Evolutionary conservation across 116 monocot species (phyloP).

Genomic region (Iris pallida): DNA sequence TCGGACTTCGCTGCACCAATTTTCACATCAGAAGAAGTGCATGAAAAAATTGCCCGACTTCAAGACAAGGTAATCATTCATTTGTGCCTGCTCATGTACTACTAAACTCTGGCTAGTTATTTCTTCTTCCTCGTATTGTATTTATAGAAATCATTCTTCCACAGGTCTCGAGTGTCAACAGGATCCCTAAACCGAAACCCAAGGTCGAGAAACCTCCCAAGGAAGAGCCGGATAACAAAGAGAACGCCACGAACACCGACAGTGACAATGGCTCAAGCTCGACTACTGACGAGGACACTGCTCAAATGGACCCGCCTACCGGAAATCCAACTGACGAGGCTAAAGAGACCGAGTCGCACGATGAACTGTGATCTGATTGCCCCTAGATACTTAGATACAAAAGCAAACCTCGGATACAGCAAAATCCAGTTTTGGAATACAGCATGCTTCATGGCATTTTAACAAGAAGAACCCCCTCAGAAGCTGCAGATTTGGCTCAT

Average conservation of each 20-base stretch:
- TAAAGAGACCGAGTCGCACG: slow-evolving; percentile 34
- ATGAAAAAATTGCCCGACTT: slow-evolving; percentile 50
- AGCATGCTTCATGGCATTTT: background rate
- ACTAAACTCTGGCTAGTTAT: background rate
- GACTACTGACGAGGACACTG: slow-evolving; percentile 9
- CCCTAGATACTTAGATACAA: background rate
- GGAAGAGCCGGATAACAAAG: slow-evolving; percentile 26
- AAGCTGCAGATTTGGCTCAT: background rate
- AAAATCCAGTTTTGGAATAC: background rate
- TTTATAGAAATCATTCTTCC: background rate
- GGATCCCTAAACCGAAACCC: slow-evolving; percentile 84
- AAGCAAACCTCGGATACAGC: background rate
- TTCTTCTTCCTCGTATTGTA: background rate
- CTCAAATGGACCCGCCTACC: slow-evolving; percentile 20
- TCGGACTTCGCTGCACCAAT: slow-evolving; percentile 35
- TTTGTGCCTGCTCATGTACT: background rate
- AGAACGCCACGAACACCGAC: slow-evolving; percentile 14
- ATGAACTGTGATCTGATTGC: slow-evolving; percentile 43
- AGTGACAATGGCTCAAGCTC: slow-evolving; percentile 2
- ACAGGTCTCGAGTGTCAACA: slow-evolving; percentile 69
- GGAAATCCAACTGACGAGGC: slow-evolving; percentile 9
- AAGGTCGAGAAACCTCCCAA: slow-evolving; percentile 73
- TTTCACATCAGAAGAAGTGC: slow-evolving; percentile 71
- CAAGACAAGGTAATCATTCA: slow-evolving; percentile 56
- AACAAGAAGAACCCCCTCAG: background rate